Evolutionary conservation across 495 filamentous ascomycete genomes (phyloP).

Genomic region (Tuber aestivum): DNA sequence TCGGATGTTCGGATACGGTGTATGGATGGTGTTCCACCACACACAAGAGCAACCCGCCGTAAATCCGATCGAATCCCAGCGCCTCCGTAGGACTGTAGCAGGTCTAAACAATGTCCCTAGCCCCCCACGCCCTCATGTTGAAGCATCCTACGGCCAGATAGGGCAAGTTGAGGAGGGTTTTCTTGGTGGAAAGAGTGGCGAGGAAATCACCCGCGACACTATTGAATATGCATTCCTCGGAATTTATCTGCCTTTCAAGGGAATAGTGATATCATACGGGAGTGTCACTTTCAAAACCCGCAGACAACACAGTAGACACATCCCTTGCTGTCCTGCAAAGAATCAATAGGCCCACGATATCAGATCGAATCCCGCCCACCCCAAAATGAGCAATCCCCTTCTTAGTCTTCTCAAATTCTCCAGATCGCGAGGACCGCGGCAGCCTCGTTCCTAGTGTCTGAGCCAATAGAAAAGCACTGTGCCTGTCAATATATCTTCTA

Average conservation of each 20-base stretch:
- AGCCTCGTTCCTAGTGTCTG: neutral
- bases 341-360: neutral
- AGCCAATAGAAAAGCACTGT: neutral
- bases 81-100: neutral
- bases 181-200: neutral
- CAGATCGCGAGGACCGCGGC: neutral
- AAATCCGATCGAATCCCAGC: neutral
- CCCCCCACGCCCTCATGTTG: neutral
- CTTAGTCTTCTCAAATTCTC: neutral
- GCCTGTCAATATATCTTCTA: neutral
- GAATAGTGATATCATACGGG: neutral
- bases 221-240: neutral
- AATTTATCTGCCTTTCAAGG: neutral
- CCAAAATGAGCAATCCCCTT: neutral
- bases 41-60: neutral
- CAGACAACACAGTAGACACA: neutral
- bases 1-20: neutral
- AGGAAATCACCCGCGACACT: neutral
- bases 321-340: neutral
- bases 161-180: neutral
- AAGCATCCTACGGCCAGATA: neutral
- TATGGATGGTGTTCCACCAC: neutral
- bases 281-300: neutral
- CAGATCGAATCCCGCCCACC: neutral
- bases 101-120: neutral